Evolutionary conservation across 768 basidiomycete genomes (phyloP), one percentile per base, ranked within the genome.

Genomic region (Agaricus blazei): DNA sequence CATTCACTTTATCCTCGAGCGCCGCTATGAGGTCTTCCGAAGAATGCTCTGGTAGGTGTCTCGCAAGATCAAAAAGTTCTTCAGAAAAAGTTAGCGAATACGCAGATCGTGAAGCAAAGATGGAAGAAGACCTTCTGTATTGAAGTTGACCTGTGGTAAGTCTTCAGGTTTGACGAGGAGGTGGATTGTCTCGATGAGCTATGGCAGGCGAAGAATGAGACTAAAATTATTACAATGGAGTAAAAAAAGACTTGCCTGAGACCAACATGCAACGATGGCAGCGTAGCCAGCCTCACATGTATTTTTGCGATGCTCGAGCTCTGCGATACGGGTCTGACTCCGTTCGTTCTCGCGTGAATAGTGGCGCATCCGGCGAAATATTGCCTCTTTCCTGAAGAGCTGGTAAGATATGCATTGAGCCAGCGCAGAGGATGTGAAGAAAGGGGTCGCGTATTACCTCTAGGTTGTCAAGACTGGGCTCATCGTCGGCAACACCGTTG

Each of bases 321-420:
- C 80, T 44, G 76, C 75, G 51, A 90, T 81, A 53, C 80, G 79
- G 62, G 71, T 66, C 64, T 81, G 76, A 58, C 80, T 80, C 43
- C 87, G 80, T 59, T 86, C 82, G 68, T 84, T 75, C 72, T 90
- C 85, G 58, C 88, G 80, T 53, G 84, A 82, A 68, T 93, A 92
- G 63, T 91, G 82, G 63, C 77, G 84, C 90, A 93, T 92, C 56
- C 88, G 77, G 40, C 91, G 79, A 68, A 83, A 93, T 48, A 93
- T 84, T 42, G 91, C 91, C 62, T 90, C 89, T 68, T 93, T 93
- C 58, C 88, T 82, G 68, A 90, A 93, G n/a, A 80, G 73, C 90
- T 93, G 60, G 26, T 60, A 56, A 12, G 23, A 34, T 5, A 44
- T 53, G 34, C 62, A 52, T 51, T 48, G 53, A 58, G 58, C 49